Evolutionary conservation across 352 stramenopile genomes (phyloP), one percentile per base, ranked within the genome.

Genomic region (Phytophthora hybrid): DNA sequence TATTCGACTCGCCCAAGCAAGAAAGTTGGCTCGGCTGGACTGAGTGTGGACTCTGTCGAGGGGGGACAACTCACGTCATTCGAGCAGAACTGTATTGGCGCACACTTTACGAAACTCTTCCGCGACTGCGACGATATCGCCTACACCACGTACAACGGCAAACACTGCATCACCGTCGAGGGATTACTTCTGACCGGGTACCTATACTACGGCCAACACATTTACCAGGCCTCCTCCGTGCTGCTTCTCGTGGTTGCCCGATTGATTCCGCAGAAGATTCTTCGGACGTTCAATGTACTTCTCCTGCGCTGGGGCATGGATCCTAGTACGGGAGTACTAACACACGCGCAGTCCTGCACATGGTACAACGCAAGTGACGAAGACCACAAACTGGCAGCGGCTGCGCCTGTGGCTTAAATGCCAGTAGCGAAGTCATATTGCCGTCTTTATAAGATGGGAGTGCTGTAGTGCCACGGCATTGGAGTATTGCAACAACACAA

Each of bases 241-340:
- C 8, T 31, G 19, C 6, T n/a, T 34, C 49, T 63, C 4, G 10
- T 74, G 5, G 3, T 62, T 4, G 49, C 59, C 5, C 53, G 67
- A 18, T 13, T 69, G n/a, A 0, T 74, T 16, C 60, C 67, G 2
- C 41, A 18, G 6, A 60, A 32, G 29, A 26, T 74, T 1, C 19
- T 69, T 13, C 55, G 60, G 14, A 60, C 60, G 14, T 74, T 69
- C 46, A 74, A 74, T 49, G 54, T 69, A 10, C 16, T 74, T n/a
- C 7, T 74, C 21, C n/a, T 74, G 3, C 54, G 60, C n/a, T 71
- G 64, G 13, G 49, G 11, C 4, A 13, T 71, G 41, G 32, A 71
- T 46, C 3, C 37, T 16, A 31, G 44, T 3, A 57, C 39, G 23
- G 23, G 55, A 7, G 52, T 16, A 1, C 32, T 65, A 19, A 51